Conservation (phyloP, 2,329 filamentous ascomycete genomes). For the Orbilia brochopaga region DNA sequence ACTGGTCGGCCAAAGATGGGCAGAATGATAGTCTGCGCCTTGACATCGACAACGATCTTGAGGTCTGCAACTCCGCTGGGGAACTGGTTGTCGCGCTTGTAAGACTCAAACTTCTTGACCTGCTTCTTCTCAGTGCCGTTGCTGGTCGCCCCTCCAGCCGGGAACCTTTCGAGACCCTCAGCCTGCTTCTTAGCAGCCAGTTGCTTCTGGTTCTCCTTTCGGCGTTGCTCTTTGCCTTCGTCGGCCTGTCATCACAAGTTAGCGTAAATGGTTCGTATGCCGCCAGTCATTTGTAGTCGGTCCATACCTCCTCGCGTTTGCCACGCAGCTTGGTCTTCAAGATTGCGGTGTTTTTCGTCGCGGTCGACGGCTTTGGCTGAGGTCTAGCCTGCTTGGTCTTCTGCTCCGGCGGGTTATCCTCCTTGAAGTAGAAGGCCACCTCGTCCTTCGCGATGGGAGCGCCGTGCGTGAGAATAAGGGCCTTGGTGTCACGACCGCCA, state of each 20-base stretch:
- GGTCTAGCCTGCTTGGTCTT: constrained; percentile 88
- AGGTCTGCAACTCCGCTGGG: constrained; percentile 82
- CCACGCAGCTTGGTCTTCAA: constrained; percentile 83
- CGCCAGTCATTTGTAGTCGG: background rate
- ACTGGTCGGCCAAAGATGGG: constrained; percentile 97
- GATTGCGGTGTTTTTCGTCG: constrained; percentile 86
- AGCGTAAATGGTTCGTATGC: background rate
- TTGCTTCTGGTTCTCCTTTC: constrained; percentile 91
- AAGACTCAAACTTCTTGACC: constrained; percentile 98
- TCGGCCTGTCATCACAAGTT: constrained; percentile 72
- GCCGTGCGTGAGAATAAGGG: constrained; percentile 90
- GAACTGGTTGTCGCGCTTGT: constrained; percentile 96
- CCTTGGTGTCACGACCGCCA: constrained; percentile 69
- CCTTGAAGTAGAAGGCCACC: constrained; percentile 98
- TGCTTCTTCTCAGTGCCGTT: constrained; percentile 93
- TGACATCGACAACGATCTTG: constrained; percentile 86
- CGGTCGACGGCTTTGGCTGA: constrained; percentile 66
- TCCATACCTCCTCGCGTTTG: constrained; percentile 66
- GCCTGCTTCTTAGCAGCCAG: constrained; percentile 85
- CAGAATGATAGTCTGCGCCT: constrained; percentile 86
- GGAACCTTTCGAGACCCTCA: constrained; percentile 82
- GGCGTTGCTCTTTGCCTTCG: constrained; percentile 84
- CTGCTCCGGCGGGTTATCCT: constrained; percentile 87
- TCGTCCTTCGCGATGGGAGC: constrained; percentile 89
- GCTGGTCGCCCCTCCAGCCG: constrained; percentile 72